These are phyloP conservation scores for Hypoxylon sp. DNA, from an alignment of 2,329 filamentous ascomycete genomes.

Conservation along the genomic window DNA sequence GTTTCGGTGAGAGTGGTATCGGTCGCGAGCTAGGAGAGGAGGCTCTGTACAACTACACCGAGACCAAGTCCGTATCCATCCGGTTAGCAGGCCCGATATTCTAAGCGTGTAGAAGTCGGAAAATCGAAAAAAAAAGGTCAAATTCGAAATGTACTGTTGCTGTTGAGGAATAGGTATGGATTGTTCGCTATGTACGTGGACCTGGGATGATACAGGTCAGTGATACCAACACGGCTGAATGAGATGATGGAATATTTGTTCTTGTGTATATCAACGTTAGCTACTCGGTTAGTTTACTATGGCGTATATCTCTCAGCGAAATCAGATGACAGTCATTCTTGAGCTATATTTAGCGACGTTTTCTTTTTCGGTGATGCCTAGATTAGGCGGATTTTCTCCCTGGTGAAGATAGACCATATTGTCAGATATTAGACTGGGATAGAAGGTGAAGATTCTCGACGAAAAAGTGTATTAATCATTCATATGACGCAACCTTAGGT, in stretches of 20 bases:
- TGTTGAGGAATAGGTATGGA: constrained; percentile 12
- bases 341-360: constrained; percentile 4
- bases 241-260: constrained; percentile 27
- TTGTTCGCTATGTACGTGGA: constrained; percentile 34
- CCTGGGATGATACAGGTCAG: constrained; percentile 12
- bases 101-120: constrained; percentile 46
- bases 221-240: constrained; percentile 21
- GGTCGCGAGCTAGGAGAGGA: constrained; percentile 82
- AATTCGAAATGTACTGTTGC: constrained; percentile 19
- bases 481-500: constrained; percentile 4
- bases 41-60: constrained; percentile 76
- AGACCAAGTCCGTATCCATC: constrained; percentile 77
- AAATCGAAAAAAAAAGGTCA: constrained; percentile 14
- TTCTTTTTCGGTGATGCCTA: constrained; percentile 2
- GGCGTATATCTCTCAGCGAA: constrained; percentile 24
- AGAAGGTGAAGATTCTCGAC: neutral
- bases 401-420: neutral
- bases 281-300: constrained; percentile 11
- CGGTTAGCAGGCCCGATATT: constrained; percentile 63
- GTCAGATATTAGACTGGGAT: constrained; percentile 4
- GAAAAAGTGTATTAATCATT: constrained; percentile 3
- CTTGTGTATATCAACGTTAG: constrained; percentile 35
- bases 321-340: constrained; percentile 17
- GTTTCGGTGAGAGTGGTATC: constrained; percentile 84
- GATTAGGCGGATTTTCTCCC: neutral